Evolutionary conservation across 1,284 basidiomycete species (phyloP).

Genomic region (Trametes pubescens): DNA sequence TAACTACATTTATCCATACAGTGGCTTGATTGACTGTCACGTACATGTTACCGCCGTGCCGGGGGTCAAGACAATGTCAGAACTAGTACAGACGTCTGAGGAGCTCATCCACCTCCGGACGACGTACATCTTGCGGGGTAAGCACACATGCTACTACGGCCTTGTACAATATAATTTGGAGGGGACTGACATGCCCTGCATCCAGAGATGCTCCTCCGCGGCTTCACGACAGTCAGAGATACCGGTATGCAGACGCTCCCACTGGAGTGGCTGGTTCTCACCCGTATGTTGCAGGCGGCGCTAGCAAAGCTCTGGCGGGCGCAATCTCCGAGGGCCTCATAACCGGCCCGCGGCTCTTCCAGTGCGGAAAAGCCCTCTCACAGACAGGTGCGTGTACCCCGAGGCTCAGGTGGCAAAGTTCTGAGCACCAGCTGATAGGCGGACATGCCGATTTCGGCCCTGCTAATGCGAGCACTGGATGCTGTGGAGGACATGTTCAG

Average conservation of each 20-base stretch:
- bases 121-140: constrained; percentile 49
- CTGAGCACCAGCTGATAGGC: constrained; percentile 28
- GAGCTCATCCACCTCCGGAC: constrained; percentile 48
- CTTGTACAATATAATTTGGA: too few relatives aligned
- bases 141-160: neutral
- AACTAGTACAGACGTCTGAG: constrained; percentile 45
- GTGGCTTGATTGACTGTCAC: constrained; percentile 52
- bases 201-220: constrained; percentile 53
- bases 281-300: constrained; percentile 43
- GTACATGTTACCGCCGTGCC: constrained; percentile 56
- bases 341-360: constrained; percentile 51
- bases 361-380: constrained; percentile 54
- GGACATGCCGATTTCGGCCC: constrained; percentile 52
- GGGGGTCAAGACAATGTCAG: constrained; percentile 48
- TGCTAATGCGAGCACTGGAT: constrained; percentile 41
- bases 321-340: constrained; percentile 54
- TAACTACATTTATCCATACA: constrained; percentile 7
- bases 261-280: neutral
- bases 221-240: constrained; percentile 60
- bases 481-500: constrained; percentile 50
- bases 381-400: constrained; percentile 47
- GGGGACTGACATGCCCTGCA: neutral
- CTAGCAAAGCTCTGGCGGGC: constrained; percentile 50
- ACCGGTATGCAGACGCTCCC: constrained; percentile 40
- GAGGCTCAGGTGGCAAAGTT: neutral